These are phyloP conservation scores for Lentinula edodes DNA, from an alignment of 768 basidiomycete genomes.

Conservation along the genomic window DNA sequence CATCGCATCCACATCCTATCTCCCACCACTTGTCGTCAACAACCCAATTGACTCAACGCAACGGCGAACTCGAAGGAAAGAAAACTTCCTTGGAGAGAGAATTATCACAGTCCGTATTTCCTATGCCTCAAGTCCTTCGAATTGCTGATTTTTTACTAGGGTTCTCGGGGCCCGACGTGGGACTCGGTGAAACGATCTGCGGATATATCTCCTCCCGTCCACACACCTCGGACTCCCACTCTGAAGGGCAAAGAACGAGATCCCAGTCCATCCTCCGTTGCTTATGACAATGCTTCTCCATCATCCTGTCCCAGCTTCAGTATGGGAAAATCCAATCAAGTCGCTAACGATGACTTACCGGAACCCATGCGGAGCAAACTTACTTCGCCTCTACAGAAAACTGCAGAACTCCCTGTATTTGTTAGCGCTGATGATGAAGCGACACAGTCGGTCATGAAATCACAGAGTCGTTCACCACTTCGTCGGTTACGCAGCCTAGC, in stretches of 20 bases:
- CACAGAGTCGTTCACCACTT: neutral
- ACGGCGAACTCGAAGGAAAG: neutral
- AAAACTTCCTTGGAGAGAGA: neutral
- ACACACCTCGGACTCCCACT: neutral
- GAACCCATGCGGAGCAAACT: neutral
- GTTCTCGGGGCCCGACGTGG: neutral
- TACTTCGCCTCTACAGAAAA: neutral
- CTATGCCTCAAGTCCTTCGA: neutral
- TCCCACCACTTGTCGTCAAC: no score
- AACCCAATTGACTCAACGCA: no score
- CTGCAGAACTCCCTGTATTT: neutral
- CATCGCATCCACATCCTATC: neutral
- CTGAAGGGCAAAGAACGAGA: constrained; percentile 3
- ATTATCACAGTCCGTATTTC: neutral
- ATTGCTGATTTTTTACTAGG: neutral
- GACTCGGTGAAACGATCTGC: no score
- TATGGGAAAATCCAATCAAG: neutral
- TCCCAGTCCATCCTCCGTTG: neutral
- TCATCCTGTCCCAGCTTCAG: neutral
- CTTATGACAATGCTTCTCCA: neutral
- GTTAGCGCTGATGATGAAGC: neutral
- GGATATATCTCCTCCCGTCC: neutral
- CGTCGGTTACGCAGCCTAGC: neutral
- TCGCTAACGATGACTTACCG: neutral
- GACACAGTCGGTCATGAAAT: neutral